These are phyloP conservation scores for Lichtheimia ramosa DNA, from an alignment of 371 early-diverging fungal genomes.

Conservation along the genomic window DNA sequence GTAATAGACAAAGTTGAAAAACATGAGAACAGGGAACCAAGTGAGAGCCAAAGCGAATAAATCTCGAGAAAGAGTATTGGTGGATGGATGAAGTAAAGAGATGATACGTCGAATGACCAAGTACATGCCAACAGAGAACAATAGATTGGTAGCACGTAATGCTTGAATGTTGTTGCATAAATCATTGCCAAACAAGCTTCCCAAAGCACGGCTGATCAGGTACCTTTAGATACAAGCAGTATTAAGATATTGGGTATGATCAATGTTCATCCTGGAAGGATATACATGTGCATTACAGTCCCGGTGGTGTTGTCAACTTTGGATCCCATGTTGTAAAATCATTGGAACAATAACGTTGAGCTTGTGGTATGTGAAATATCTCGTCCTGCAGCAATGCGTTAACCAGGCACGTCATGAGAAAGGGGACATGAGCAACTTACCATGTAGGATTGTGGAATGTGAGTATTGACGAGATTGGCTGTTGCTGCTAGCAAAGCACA, in stretches of 20 bases:
- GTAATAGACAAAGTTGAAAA: conserved; percentile 87
- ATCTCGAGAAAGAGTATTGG: conserved; percentile 10
- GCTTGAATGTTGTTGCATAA: conserved; percentile 3
- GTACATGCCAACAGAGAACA: conserved; percentile 53
- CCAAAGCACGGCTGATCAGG: conserved; percentile 41
- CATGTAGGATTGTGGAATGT: conserved; percentile 62
- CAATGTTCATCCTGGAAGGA: neutral
- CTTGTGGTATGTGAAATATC: conserved; percentile 92
- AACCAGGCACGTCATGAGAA: neutral
- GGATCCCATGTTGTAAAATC: conserved; percentile 80
- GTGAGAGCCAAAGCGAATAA: conserved; percentile 59
- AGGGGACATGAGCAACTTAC: conserved; percentile 23
- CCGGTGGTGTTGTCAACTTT: conserved; percentile 96
- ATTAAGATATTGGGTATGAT: neutral
- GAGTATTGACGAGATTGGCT: conserved; percentile 27
- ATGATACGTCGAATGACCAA: conserved; percentile 43
- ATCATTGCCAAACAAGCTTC: neutral
- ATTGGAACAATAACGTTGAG: conserved; percentile 81
- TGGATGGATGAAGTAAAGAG: conserved; percentile 30
- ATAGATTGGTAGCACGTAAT: conserved; percentile 58
- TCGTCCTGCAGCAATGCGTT: conserved; percentile 72
- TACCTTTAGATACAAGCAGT: conserved; percentile 30
- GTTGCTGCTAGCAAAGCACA: conserved; percentile 16
- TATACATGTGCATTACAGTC: conserved; percentile 62
- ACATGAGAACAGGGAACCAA: conserved; percentile 81